Conservation (phyloP, 352 stramenopile genomes). For the Blastocystis sp. region DNA sequence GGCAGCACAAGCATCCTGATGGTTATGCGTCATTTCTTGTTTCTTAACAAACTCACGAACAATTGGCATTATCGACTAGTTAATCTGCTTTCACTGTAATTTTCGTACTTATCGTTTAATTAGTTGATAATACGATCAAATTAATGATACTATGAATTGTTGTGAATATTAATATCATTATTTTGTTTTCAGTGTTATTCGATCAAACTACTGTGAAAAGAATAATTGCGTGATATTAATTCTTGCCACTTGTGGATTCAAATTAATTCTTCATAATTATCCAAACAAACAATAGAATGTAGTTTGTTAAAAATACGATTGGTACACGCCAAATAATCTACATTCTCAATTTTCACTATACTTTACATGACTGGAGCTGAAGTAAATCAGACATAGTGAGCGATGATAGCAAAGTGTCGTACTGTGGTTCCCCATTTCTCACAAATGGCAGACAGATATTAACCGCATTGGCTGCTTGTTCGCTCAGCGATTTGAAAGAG, state of each 20-base stretch:
- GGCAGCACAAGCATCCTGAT: constrained; percentile 78
- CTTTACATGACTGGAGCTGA: background rate
- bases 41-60: background rate
- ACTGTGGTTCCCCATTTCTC: background rate
- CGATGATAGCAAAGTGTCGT: background rate
- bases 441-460: background rate
- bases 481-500: background rate
- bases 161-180: background rate
- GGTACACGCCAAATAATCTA: background rate
- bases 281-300: background rate
- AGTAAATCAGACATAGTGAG: background rate
- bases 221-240: background rate
- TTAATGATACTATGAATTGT: background rate
- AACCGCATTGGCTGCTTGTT: background rate
- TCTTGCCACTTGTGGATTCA: too few species aligned
- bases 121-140: background rate
- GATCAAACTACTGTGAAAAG: background rate
- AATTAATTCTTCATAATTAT: background rate
- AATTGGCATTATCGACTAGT: background rate
- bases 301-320: background rate
- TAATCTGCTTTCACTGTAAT: background rate
- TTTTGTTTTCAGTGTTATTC: background rate
- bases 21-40: constrained; percentile 66
- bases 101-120: background rate
- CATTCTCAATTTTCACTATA: background rate